phyloP scores from a whole-genome alignment of 495 filamentous ascomycete genomes.

The Talaromyces proteolyticus region DNA sequence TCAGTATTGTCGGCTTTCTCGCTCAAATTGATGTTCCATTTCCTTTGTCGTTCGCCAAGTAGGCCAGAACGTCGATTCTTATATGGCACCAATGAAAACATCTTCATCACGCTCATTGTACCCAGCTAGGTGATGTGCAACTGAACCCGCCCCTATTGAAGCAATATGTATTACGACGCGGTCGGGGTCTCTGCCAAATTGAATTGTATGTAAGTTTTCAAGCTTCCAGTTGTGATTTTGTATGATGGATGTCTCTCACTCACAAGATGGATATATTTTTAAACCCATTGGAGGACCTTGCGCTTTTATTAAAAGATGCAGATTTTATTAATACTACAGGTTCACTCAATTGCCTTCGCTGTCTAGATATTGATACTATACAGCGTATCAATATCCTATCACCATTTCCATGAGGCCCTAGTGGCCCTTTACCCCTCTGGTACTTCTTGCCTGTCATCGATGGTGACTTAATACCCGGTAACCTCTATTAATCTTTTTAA shows the following conservation, averaged over 20 bases:
- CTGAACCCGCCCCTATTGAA: constrained; percentile 60
- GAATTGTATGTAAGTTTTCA: too few species aligned
- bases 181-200: constrained; percentile 65
- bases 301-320: constrained; percentile 31
- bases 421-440: constrained; percentile 28
- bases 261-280: too few species aligned
- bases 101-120: constrained; percentile 44
- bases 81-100: constrained; percentile 48
- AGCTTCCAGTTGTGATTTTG: too few species aligned
- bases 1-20: constrained; percentile 66
- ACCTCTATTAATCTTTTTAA: constrained; percentile 48
- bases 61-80: constrained; percentile 49
- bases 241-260: too few species aligned
- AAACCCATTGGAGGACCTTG: constrained; percentile 53
- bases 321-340: constrained; percentile 35
- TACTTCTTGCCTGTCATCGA: constrained; percentile 55
- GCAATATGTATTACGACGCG: constrained; percentile 65
- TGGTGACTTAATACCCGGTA: constrained; percentile 43
- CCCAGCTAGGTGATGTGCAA: constrained; percentile 58
- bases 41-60: constrained; percentile 45
- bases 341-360: constrained; percentile 52
- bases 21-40: too few species aligned
- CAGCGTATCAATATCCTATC: constrained; percentile 40
- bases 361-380: constrained; percentile 38
- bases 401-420: constrained; percentile 43